Evolutionary conservation across 202 grass and related monocot genomes (phyloP).

Genomic region (Elaeis oleifera): DNA sequence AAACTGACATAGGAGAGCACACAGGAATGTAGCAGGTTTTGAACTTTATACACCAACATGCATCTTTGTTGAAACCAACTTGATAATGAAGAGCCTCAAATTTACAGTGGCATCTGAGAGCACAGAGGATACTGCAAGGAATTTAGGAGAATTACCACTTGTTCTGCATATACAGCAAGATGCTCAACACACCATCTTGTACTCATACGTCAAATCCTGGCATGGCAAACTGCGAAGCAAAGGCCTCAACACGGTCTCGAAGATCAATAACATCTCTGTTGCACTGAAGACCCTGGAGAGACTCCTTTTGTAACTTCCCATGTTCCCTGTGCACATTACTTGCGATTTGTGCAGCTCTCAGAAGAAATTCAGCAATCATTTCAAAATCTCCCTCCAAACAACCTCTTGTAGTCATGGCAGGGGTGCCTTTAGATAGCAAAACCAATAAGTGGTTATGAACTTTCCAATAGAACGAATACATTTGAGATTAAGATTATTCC

Average conservation of each 20-base stretch:
- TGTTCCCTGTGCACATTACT: slow-evolving; percentile 35
- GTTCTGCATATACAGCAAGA: background rate
- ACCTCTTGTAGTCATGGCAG: slow-evolving; percentile 52
- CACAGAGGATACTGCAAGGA: background rate
- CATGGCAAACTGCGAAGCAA: slow-evolving; percentile 46
- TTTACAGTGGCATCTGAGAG: background rate
- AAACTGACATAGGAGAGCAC: background rate
- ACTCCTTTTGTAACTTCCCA: slow-evolving; percentile 39
- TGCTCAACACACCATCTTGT: too few species aligned
- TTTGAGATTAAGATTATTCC: background rate
- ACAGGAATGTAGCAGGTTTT: background rate
- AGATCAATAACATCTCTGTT: slow-evolving; percentile 36
- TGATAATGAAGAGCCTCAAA: too few species aligned
- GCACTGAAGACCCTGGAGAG: slow-evolving; percentile 30
- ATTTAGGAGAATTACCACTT: background rate
- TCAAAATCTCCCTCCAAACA: slow-evolving; percentile 48
- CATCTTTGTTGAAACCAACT: too few species aligned
- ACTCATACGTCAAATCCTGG: slow-evolving; percentile 28
- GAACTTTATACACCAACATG: too few species aligned
- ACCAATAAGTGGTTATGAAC: background rate
- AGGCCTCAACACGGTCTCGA: slow-evolving; percentile 25
- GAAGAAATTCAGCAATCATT: slow-evolving; percentile 37
- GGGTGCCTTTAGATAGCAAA: slow-evolving; percentile 25
- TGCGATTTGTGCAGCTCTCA: slow-evolving; percentile 39
- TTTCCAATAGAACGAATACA: background rate